These are phyloP conservation scores for Lanzia echinophila DNA, from an alignment of 2,329 filamentous ascomycete genomes.

Conservation along the genomic window DNA sequence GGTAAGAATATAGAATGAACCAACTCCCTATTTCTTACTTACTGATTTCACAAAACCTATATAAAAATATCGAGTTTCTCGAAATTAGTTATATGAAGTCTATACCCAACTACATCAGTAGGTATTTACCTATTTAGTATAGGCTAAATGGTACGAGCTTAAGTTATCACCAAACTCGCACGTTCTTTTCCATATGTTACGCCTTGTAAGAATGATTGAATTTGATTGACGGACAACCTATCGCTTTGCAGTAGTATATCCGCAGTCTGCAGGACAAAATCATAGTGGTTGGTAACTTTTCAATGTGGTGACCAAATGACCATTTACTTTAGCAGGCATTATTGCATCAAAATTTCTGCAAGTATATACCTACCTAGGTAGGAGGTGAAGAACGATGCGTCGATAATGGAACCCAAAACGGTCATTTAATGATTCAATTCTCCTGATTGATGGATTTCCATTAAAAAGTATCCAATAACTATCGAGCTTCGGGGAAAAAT, in stretches of 20 bases:
- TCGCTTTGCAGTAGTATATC: constrained; percentile 12
- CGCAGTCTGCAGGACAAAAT: constrained; percentile 11
- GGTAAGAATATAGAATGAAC: no score
- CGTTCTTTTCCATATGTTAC: background rate
- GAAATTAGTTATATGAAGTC: no score
- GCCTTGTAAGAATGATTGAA: background rate
- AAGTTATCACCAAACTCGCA: background rate
- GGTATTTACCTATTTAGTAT: background rate
- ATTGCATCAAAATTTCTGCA: constrained; percentile 9
- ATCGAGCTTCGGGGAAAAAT: no score
- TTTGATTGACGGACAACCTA: constrained; percentile 9
- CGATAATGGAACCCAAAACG: background rate
- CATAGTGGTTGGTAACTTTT: constrained; percentile 12
- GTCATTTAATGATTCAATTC: background rate
- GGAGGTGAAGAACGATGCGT: constrained; percentile 2
- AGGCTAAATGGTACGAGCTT: background rate
- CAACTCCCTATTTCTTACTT: no score
- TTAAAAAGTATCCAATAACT: background rate
- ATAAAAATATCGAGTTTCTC: no score
- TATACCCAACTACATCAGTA: no score
- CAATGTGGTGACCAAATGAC: constrained; percentile 10
- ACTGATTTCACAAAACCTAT: no score
- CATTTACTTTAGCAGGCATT: background rate
- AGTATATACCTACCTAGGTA: background rate
- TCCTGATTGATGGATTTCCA: background rate